Percentiles rank a stretch among this genome's conserved stretches.
Conservation (phyloP, 345 rosid species). For the Raphanus raphanistrum region DNA sequence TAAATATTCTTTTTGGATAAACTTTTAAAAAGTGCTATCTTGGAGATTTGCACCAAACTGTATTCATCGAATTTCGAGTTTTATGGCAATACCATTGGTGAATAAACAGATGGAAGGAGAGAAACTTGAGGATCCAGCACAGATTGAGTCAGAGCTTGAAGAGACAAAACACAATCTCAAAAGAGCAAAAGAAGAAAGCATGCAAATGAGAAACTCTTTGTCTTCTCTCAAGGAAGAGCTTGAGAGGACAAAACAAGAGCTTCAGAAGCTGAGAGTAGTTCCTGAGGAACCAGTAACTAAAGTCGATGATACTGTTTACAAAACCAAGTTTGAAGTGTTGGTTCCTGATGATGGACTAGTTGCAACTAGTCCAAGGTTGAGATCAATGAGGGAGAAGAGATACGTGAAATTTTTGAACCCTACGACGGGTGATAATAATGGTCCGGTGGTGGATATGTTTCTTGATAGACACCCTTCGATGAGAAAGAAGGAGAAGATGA, state of each 20-base stretch:
- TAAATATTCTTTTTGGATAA: too few species aligned
- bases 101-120: constrained; percentile 41
- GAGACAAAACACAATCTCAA: constrained; percentile 72
- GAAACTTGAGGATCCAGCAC: background rate
- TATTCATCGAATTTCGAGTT: background rate
- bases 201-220: constrained; percentile 55
- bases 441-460: constrained; percentile 38
- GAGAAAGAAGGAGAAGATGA: constrained; percentile 34
- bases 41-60: background rate
- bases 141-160: constrained; percentile 52
- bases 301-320: constrained; percentile 29
- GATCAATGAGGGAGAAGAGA: constrained; percentile 52
- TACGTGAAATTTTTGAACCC: constrained; percentile 68
- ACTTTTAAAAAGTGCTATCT: too few species aligned
- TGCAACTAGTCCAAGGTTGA: constrained; percentile 29
- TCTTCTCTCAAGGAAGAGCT: constrained; percentile 74
- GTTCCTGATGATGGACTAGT: constrained; percentile 21
- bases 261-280: constrained; percentile 47
- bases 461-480: constrained; percentile 75
- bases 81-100: background rate
- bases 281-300: constrained; percentile 18
- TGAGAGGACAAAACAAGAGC: constrained; percentile 67
- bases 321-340: constrained; percentile 44
- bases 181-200: constrained; percentile 70
- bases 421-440: constrained; percentile 38